Evolutionary conservation across 306 rosid species (phyloP).

Genomic region (Prunus davidiana): DNA sequence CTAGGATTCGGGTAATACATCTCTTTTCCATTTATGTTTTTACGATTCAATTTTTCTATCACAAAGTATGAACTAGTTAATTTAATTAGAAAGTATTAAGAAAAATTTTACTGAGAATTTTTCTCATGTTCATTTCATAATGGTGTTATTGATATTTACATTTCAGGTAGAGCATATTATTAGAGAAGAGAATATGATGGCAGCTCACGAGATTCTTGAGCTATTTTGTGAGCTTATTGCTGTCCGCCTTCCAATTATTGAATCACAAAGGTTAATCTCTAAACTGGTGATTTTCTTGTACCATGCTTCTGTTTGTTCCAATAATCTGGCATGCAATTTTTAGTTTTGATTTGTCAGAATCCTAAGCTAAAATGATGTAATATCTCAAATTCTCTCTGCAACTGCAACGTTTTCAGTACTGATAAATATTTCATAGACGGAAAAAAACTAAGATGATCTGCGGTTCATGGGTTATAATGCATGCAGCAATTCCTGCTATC

Average conservation of each 20-base stretch:
- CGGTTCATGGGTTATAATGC: background rate
- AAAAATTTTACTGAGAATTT: background rate
- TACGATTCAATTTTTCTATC: background rate
- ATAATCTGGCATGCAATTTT: background rate
- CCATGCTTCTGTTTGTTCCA: background rate
- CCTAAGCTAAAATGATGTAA: background rate
- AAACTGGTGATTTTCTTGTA: background rate
- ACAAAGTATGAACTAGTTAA: background rate
- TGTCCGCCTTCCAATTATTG: conserved; percentile 89
- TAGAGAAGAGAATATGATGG: conserved; percentile 98
- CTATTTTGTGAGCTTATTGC: conserved; percentile 77
- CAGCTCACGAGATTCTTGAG: conserved; percentile 93
- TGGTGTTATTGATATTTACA: conserved; percentile 2
- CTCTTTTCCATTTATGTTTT: background rate
- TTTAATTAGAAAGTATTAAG: background rate
- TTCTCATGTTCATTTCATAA: background rate
- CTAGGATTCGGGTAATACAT: conserved; percentile 74
- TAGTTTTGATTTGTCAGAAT: background rate
- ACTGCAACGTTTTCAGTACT: background rate
- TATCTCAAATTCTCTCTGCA: background rate
- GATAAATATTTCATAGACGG: background rate
- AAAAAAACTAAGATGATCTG: background rate
- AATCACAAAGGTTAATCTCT: conserved; percentile 64
- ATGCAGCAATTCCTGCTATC: background rate
- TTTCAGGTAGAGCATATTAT: conserved; percentile 90